These are phyloP conservation scores for Gynochthodes officinalis DNA, from an alignment of 257 asterid species.

Conservation along the genomic window DNA sequence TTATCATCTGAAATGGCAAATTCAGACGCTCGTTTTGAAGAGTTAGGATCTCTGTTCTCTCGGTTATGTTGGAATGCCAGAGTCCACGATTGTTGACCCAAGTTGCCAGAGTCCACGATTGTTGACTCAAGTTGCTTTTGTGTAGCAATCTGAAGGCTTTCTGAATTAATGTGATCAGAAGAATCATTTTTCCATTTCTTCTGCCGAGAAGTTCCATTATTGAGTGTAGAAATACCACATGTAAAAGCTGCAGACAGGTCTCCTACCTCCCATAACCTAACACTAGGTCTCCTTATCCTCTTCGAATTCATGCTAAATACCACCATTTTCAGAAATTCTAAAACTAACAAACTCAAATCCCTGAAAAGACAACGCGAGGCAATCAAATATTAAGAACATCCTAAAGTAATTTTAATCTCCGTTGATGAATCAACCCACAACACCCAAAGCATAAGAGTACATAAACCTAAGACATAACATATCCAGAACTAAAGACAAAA, in stretches of 20 bases:
- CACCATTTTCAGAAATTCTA: conserved; percentile 15
- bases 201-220: conserved; percentile 8
- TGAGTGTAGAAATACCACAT: conserved; percentile 19
- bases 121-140: not conserved
- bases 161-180: not conserved
- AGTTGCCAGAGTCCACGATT: not conserved
- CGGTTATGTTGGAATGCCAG: conserved; percentile 1
- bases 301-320: conserved; percentile 19
- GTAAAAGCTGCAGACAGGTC: conserved; percentile 31
- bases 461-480: not conserved
- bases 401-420: not conserved
- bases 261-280: conserved; percentile 29
- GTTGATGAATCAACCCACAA: not conserved
- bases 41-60: conserved; percentile 19
- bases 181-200: conserved; percentile 12
- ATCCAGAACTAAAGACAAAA: not conserved
- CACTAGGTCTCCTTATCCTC: conserved; percentile 28
- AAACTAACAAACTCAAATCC: not conserved
- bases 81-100: not conserved
- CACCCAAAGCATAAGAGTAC: not conserved
- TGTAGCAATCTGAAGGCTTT: not conserved
- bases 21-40: conserved; percentile 3
- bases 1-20: not conserved
- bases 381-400: not conserved
- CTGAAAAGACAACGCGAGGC: not conserved